Percentiles rank a stretch among this genome's conserved stretches.
Conservation (phyloP, 306 rosid species). For the Sindora glabra region DNA sequence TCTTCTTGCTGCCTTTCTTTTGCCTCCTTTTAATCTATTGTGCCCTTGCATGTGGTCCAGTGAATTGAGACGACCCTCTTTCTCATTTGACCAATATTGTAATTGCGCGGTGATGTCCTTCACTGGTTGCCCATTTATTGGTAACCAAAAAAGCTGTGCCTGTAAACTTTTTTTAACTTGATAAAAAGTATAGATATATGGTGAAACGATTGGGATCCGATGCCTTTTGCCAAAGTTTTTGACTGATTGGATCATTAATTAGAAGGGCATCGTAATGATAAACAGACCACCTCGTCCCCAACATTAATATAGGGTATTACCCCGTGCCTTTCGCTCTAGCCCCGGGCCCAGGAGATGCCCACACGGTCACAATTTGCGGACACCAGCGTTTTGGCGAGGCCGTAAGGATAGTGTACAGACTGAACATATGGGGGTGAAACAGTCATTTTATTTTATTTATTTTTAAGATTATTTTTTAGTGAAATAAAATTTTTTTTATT, state of each 20-base stretch:
- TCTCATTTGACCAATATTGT: constrained; percentile 11
- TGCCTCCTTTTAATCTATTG: background rate
- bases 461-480: too few relatives aligned
- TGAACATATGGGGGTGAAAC: too few relatives aligned
- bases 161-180: constrained; percentile 11
- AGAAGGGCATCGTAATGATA: background rate
- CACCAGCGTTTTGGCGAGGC: background rate
- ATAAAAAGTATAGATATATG: constrained; percentile 18
- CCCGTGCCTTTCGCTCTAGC: background rate
- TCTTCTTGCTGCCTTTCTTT: background rate
- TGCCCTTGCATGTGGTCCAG: constrained; percentile 6
- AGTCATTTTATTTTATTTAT: too few relatives aligned
- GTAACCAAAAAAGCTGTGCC: constrained; percentile 21
- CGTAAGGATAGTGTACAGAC: background rate
- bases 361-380: constrained; percentile 19
- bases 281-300: constrained; percentile 25
- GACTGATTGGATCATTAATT: background rate
- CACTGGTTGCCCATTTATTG: constrained; percentile 20
- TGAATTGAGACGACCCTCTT: background rate
- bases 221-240: constrained; percentile 10
- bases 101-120: constrained; percentile 19
- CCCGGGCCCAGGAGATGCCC: background rate
- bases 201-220: constrained; percentile 30
- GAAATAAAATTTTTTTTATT: too few relatives aligned
- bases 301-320: background rate